Percentiles rank a stretch among this genome's conserved stretches.
Evolutionary conservation across 139 green algal species (phyloP).

Genomic region (Spirogloea muscicola): DNA sequence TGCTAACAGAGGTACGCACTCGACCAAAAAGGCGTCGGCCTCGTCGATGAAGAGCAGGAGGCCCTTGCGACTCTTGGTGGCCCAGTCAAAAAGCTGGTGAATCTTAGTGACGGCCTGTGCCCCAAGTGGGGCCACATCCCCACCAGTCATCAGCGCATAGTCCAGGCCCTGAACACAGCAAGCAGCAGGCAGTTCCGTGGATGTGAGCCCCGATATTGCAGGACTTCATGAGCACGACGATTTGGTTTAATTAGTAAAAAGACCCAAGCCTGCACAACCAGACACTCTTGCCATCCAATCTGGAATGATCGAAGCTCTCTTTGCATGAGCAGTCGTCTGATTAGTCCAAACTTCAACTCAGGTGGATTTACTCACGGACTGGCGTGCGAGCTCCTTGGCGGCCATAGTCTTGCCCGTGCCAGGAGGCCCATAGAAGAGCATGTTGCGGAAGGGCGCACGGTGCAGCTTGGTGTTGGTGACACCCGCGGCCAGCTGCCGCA

Average conservation of each 20-base stretch:
- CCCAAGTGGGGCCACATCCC: slow-evolving; percentile 89
- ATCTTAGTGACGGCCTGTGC: slow-evolving; percentile 88
- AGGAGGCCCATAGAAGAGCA: slow-evolving; percentile 65
- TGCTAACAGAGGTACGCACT: slow-evolving; percentile 31
- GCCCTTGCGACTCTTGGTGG: slow-evolving; percentile 57
- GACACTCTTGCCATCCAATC: too few relatives aligned
- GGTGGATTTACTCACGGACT: slow-evolving; percentile 60
- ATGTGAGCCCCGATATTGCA: too few relatives aligned
- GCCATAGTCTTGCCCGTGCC: slow-evolving; percentile 92
- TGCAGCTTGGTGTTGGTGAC: slow-evolving; percentile 83
- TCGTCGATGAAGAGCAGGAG: slow-evolving; percentile 89
- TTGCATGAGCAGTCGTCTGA: too few relatives aligned
- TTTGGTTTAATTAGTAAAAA: too few relatives aligned
- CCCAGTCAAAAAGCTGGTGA: slow-evolving; percentile 97
- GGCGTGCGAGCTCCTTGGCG: slow-evolving; percentile 88
- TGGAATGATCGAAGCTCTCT: too few relatives aligned
- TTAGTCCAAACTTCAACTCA: too few relatives aligned
- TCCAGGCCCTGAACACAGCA: slow-evolving; percentile 78
- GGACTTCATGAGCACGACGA: too few relatives aligned
- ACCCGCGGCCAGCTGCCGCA: slow-evolving; percentile 73
- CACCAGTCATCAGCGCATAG: slow-evolving; percentile 96
- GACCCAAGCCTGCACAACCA: too few relatives aligned
- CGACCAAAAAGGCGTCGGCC: slow-evolving; percentile 92
- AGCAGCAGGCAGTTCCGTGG: too few relatives aligned
- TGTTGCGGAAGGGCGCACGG: slow-evolving; percentile 92